Evolutionary conservation across 148 eudicot genomes (phyloP).

Genomic region (Talinum fruticosum): DNA sequence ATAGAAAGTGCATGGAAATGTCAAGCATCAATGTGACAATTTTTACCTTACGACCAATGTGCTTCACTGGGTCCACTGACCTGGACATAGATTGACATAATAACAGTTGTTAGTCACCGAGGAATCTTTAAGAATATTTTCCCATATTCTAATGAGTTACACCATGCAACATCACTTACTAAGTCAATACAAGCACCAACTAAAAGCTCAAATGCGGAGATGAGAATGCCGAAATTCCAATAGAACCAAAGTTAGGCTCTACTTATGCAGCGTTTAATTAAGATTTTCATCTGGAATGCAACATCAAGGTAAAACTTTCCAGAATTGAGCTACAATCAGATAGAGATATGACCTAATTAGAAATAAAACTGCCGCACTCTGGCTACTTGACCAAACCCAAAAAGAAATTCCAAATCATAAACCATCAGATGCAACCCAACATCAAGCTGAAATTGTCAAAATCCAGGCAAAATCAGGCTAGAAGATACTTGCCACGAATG

Average conservation of each 20-base stretch:
- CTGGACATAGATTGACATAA: conserved; percentile 32
- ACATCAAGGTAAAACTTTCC: neutral
- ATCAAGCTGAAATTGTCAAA: neutral
- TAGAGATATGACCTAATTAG: neutral
- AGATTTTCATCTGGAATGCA: neutral
- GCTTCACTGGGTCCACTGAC: conserved; percentile 43
- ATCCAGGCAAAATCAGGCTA: neutral
- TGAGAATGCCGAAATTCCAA: neutral
- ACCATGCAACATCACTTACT: neutral
- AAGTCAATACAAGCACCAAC: neutral
- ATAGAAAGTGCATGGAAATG: conserved; percentile 3
- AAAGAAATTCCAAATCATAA: neutral
- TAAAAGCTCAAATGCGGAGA: conserved; percentile 6
- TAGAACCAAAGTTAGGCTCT: neutral
- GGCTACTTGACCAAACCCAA: neutral
- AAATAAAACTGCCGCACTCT: neutral
- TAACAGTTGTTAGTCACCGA: neutral
- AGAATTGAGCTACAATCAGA: neutral
- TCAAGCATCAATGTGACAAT: conserved; percentile 5
- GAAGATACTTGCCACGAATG: neutral
- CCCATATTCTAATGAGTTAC: neutral
- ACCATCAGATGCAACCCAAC: neutral
- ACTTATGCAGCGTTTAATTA: neutral
- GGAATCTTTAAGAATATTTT: neutral
- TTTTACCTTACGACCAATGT: conserved; percentile 36